These are phyloP conservation scores for Linum trigynum DNA, from an alignment of 345 rosid species.

Conservation along the genomic window DNA sequence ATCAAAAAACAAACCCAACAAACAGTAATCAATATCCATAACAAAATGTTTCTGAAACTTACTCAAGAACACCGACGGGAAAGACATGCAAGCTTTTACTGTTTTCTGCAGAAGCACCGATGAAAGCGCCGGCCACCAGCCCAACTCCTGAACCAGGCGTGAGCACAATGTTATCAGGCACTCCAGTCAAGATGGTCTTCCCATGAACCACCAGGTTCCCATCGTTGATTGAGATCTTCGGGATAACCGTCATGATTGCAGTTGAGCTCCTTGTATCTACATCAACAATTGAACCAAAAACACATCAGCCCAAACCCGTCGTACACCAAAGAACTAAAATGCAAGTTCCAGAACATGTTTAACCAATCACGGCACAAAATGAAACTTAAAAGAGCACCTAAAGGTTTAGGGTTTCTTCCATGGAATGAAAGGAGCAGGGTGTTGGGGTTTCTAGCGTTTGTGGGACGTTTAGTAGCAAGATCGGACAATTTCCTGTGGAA, in stretches of 20 bases:
- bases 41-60: slow-evolving; percentile 16
- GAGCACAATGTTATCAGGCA: slow-evolving; percentile 69
- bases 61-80: slow-evolving; percentile 78
- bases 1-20: neutral
- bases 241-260: slow-evolving; percentile 68
- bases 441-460: neutral
- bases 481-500: neutral
- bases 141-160: slow-evolving; percentile 65
- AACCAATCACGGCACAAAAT: neutral
- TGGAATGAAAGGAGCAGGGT: neutral
- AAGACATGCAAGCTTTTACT: slow-evolving; percentile 91
- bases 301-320: neutral
- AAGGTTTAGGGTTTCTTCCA: slow-evolving; percentile 3
- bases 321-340: neutral
- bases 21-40: neutral
- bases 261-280: slow-evolving; percentile 10
- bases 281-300: neutral
- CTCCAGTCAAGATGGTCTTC: slow-evolving; percentile 75
- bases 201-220: slow-evolving; percentile 89
- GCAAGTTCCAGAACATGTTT: neutral
- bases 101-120: slow-evolving; percentile 72
- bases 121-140: slow-evolving; percentile 61
- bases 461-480: neutral
- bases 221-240: slow-evolving; percentile 58
- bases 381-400: neutral